A percentile compares a stretch with the other conserved stretches of the same genome.
These are phyloP conservation scores for Pichia eremophila DNA, from an alignment of 805 yeast genomes.

Conservation along the genomic window DNA sequence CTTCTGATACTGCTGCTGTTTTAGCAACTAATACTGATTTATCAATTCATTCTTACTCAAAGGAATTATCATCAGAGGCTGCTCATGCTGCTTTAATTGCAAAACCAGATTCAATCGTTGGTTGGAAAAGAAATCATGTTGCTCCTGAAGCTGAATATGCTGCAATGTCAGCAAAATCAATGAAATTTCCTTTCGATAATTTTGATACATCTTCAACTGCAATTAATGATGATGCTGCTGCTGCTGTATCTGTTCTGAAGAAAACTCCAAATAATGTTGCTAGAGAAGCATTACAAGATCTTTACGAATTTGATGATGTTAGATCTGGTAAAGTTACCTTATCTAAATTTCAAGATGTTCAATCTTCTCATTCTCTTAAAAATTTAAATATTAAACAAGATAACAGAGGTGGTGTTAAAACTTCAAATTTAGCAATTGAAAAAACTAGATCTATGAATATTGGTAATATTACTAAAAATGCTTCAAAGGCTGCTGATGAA, in stretches of 20 bases:
- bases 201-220: constrained; percentile 1
- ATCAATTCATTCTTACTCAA: constrained; percentile 54
- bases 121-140: constrained; percentile 38
- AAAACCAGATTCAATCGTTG: constrained; percentile 34
- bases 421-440: constrained; percentile 22
- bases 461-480: constrained; percentile 20
- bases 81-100: constrained; percentile 54
- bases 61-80: constrained; percentile 52
- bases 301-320: constrained; percentile 35
- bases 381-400: constrained; percentile 12
- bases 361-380: constrained; percentile 11
- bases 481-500: constrained; percentile 32
- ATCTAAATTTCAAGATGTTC: constrained; percentile 16
- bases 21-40: constrained; percentile 62
- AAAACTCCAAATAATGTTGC: constrained; percentile 23
- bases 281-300: constrained; percentile 29
- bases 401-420: constrained; percentile 20
- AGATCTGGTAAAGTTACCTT: constrained; percentile 31
- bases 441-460: constrained; percentile 25
- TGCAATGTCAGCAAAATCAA: constrained; percentile 29
- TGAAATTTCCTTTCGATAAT: constrained; percentile 23
- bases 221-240: constrained; percentile 28
- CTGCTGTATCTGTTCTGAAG: constrained; percentile 35
- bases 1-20: constrained; percentile 70
- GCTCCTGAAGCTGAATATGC: constrained; percentile 42